phyloP scores from a whole-genome alignment of 768 basidiomycete species.

The Kwoniella botswanensis region DNA sequence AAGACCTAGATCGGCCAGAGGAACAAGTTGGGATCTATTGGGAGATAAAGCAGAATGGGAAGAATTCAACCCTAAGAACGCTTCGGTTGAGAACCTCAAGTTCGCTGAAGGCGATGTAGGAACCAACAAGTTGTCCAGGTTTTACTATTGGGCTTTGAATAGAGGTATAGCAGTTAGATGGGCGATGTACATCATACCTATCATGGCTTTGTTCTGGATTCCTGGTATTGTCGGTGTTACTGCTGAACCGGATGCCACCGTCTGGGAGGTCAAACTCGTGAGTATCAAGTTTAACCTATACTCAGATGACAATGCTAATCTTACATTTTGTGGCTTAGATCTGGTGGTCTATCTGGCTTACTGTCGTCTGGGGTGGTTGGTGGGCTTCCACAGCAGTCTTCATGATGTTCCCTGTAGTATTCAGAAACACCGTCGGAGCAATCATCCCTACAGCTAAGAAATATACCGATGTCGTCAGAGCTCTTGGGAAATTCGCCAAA shows the following conservation, averaged over 20 bases:
- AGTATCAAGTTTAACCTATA: slow-evolving; percentile 8
- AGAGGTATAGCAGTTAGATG: slow-evolving; percentile 79
- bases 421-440: slow-evolving; percentile 71
- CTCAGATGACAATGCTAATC: background rate
- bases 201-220: slow-evolving; percentile 64
- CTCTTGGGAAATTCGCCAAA: slow-evolving; percentile 71
- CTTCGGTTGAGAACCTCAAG: slow-evolving; percentile 52
- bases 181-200: slow-evolving; percentile 73
- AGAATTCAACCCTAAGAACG: slow-evolving; percentile 54
- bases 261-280: slow-evolving; percentile 60
- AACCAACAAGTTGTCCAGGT: slow-evolving; percentile 63
- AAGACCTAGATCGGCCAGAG: slow-evolving; percentile 36
- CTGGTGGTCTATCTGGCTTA: slow-evolving; percentile 87
- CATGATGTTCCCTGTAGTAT: slow-evolving; percentile 60
- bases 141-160: slow-evolving; percentile 76
- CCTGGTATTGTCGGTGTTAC: slow-evolving; percentile 69
- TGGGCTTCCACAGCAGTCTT: slow-evolving; percentile 74
- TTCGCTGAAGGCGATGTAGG: slow-evolving; percentile 58
- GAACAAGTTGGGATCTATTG: slow-evolving; percentile 47
- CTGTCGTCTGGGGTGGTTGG: slow-evolving; percentile 81
- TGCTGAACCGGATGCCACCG: slow-evolving; percentile 63
- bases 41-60: slow-evolving; percentile 57
- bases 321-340: slow-evolving; percentile 47
- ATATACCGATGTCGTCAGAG: slow-evolving; percentile 79
- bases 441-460: slow-evolving; percentile 72